Base-by-base conservation (phyloP, 345 rosid species). In the Euphorbia lathyris region DNA sequence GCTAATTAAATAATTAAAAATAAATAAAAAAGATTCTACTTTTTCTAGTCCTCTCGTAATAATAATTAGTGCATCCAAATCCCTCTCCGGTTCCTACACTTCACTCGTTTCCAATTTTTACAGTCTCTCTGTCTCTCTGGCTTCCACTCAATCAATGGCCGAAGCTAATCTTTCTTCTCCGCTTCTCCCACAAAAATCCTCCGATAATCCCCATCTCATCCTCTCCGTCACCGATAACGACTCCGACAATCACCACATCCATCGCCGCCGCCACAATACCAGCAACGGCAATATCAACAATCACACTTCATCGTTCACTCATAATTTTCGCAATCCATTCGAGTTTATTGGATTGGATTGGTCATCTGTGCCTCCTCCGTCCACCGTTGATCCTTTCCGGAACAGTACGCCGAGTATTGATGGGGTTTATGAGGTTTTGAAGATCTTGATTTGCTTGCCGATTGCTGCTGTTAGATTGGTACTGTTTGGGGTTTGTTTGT, bases 371-470 rank as follows among this genome's bases (percentile, higher is more conserved):
- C 91, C 87, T 0, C 77, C 72, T 0, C 73, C 83, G 7, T 63
- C 76, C 67, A 84, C 96, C 12, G 76, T 83, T 26, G 95, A 95
- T 77, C 99, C 99, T 61, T 95, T 92, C 71, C 74, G 76, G 17
- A 95, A 95, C 77, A 71, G 60, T 6, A 90, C 97, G 0, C 88
- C 86, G 11, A 59, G 61, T 30, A 66, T 90, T 19, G 76, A 67
- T 26, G 96, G 97, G 52, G 14, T 83, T 40, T 95, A 95, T 84
- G 99, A 95, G 82, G 78, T 74, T 70, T 34, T 86, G 3, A 92
- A 92, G 90, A 81, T 87, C 42, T 67, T 85, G 58, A 38, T 92
- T 36, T 88, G 93, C 61, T 71, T 92, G 20, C 99, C 99, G 14
- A 76, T 95, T 77, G 97, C 83, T 25, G 63, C 79, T 58, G 73